Evolutionary conservation across 2,329 filamentous ascomycete species (phyloP).

Genomic region (Fulvia fulva): DNA sequence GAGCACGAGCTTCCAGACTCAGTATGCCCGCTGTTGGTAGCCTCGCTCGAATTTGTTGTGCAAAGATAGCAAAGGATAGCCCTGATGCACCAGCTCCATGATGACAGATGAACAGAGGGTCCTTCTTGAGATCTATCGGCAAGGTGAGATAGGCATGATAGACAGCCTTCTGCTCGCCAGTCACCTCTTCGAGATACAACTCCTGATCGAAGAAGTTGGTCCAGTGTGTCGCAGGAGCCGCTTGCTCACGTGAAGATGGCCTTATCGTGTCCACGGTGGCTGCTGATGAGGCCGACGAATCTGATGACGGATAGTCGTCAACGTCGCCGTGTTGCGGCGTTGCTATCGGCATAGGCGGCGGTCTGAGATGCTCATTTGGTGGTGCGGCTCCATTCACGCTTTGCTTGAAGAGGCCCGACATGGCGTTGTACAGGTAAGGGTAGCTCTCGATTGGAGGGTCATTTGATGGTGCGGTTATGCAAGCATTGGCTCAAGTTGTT

Average conservation of each 20-base stretch:
- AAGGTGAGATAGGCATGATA: slow-evolving; percentile 89
- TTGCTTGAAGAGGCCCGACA: slow-evolving; percentile 29
- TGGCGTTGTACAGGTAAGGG: slow-evolving; percentile 14
- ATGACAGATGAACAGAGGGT: slow-evolving; percentile 86
- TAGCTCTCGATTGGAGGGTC: neutral
- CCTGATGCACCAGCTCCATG: slow-evolving; percentile 93
- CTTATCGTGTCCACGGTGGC: slow-evolving; percentile 64
- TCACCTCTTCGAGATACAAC: slow-evolving; percentile 61
- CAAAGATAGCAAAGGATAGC: slow-evolving; percentile 81
- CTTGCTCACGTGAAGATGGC: slow-evolving; percentile 29
- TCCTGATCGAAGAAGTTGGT: slow-evolving; percentile 88
- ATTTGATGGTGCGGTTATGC: neutral
- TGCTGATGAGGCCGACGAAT: slow-evolving; percentile 81
- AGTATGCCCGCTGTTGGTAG: slow-evolving; percentile 79
- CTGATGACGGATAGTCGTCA: slow-evolving; percentile 36
- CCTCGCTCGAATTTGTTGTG: slow-evolving; percentile 69
- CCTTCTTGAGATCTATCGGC: slow-evolving; percentile 56
- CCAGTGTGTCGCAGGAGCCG: slow-evolving; percentile 71
- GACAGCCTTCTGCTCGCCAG: slow-evolving; percentile 47
- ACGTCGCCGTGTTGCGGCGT: slow-evolving; percentile 31
- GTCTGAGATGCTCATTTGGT: slow-evolving; percentile 8
- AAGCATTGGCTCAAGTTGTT: slow-evolving; percentile 1
- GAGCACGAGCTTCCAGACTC: slow-evolving; percentile 79
- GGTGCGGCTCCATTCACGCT: slow-evolving; percentile 14
- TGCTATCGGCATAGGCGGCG: slow-evolving; percentile 20